Conservation (phyloP, 2,329 filamentous ascomycete species). For the Neopestalotiopsis sp. region DNA sequence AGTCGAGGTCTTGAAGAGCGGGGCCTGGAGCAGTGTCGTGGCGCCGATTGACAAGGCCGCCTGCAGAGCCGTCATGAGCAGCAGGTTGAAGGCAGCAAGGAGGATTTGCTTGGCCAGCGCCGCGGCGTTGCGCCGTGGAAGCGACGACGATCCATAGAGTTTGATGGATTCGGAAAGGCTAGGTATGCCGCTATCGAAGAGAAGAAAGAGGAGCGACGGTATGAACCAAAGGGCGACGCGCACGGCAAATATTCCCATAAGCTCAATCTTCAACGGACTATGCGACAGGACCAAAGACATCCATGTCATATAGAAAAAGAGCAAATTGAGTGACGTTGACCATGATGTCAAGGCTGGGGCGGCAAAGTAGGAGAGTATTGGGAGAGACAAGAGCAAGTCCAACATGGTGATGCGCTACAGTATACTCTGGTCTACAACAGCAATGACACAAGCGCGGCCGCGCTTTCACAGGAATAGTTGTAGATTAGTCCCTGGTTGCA, state of each 20-base stretch:
- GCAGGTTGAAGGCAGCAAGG: slow-evolving; percentile 52
- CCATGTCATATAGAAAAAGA: slow-evolving; percentile 94
- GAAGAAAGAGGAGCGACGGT: slow-evolving; percentile 73
- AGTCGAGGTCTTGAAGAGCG: slow-evolving; percentile 53
- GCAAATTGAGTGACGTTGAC: slow-evolving; percentile 79
- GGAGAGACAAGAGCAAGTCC: slow-evolving; percentile 74
- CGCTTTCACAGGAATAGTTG: background rate
- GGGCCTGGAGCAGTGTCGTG: slow-evolving; percentile 36
- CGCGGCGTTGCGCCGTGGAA: slow-evolving; percentile 50
- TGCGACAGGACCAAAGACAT: slow-evolving; percentile 81
- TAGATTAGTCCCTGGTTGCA: background rate
- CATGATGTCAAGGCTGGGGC: slow-evolving; percentile 69
- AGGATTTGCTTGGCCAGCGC: slow-evolving; percentile 40
- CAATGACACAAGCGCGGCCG: background rate
- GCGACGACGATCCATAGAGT: slow-evolving; percentile 57
- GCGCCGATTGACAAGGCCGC: slow-evolving; percentile 45
- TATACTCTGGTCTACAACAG: background rate
- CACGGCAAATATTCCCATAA: slow-evolving; percentile 71
- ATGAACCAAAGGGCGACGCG: slow-evolving; percentile 74
- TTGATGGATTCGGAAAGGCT: slow-evolving; percentile 74
- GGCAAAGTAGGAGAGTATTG: slow-evolving; percentile 71
- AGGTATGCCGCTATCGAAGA: slow-evolving; percentile 74
- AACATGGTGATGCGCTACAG: slow-evolving; percentile 41
- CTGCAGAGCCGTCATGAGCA: slow-evolving; percentile 48
- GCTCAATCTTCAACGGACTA: slow-evolving; percentile 74